Evolutionary conservation across 164 flowering plant genomes (phyloP).

Genomic region (Taxillus chinensis): DNA sequence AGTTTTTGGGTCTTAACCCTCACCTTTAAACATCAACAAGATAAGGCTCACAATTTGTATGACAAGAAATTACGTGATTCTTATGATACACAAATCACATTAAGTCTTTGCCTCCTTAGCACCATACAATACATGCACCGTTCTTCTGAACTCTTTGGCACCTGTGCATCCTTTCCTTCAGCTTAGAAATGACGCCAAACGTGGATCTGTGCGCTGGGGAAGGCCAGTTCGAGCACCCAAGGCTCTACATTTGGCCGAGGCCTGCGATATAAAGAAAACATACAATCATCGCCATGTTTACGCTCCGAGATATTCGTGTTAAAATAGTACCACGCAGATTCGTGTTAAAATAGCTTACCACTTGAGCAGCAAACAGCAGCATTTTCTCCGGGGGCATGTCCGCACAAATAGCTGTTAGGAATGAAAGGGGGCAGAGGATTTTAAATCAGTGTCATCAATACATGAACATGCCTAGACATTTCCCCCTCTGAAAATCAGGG

Average conservation of each 20-base stretch:
- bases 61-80: too few relatives aligned
- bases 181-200: constrained; percentile 35
- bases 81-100: too few relatives aligned
- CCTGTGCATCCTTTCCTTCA: neutral
- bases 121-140: too few relatives aligned
- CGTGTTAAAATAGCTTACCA: constrained; percentile 36
- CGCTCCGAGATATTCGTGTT: neutral
- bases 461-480: neutral
- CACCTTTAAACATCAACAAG: too few relatives aligned
- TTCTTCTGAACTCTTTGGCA: too few relatives aligned
- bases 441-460: neutral
- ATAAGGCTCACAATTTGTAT: too few relatives aligned
- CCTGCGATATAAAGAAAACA: constrained; percentile 38
- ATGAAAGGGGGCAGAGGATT: neutral
- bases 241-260: constrained; percentile 62
- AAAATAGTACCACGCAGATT: neutral
- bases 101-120: too few relatives aligned
- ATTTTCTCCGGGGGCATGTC: constrained; percentile 72
- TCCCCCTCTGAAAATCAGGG: too few relatives aligned
- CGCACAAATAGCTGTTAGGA: constrained; percentile 54
- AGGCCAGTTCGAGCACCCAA: constrained; percentile 85
- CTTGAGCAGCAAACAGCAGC: constrained; percentile 90
- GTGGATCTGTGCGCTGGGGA: constrained; percentile 59
- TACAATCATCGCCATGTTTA: neutral
- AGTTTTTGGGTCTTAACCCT: too few relatives aligned